Base-by-base conservation (phyloP, 2,329 filamentous ascomycete species). In the Aspergillus ustus region DNA sequence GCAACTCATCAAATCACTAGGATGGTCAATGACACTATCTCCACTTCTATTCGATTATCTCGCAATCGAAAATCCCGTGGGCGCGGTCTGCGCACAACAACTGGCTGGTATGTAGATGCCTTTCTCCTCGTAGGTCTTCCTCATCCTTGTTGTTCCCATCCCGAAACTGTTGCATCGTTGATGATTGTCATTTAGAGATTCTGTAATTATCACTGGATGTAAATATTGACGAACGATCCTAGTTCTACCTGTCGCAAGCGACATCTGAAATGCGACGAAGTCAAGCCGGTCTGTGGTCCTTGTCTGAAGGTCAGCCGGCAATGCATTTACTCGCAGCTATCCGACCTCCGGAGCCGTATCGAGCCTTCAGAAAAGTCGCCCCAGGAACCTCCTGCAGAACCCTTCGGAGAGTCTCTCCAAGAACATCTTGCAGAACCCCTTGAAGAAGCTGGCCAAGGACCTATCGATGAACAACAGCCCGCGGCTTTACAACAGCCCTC, bases 181-280 rank as follows among this genome's bases (percentile, higher is more conserved):
- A 20, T 0, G 4, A 31, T 37, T 15, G 22, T 19, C 11, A n/a
- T 22, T 55, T 25, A 45, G 5, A 17, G n/a, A n/a, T 45, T 19
- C 43, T 45, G 6, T 15, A 20, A 20, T 11, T 20, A 22, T 46
- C n/a, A 8, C 9, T 7, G n/a, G 45, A n/a, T 28, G 7, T 11
- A 31, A 22, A 17, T 13, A 20, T 20, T 44, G 34, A n/a, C 29
- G 44, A 15, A 20, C 4, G 25, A 31, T 13, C 6, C 22, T 15
- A 57, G 54, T 22, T 11, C 20, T 19, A 57, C 54, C 11, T 50
- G 54, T 17, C 54, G 72, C 65, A 73, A 72, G 50, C 66, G 72
- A 17, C 72, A 73, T 55, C 70, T 74, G 34, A 74, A 74, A 53
- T 74, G 72, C 31, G 72, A 73, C 44, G 72, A 73, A 54, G 69